Evolutionary conservation across 2,329 filamentous ascomycete genomes (phyloP).

Genomic region (Sclerotinia subarctica): DNA sequence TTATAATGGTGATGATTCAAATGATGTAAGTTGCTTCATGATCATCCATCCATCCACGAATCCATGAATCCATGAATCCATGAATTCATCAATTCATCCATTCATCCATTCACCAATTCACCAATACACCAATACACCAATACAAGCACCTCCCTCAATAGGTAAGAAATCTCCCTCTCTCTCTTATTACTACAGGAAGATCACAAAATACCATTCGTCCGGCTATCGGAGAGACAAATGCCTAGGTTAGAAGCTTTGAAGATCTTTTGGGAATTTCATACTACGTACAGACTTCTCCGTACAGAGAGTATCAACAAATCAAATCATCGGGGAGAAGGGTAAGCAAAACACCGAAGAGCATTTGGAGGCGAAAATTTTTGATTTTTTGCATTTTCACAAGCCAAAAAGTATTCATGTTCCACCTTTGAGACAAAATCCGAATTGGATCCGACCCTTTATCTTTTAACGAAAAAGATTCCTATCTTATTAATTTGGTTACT

Average conservation of each 20-base stretch:
- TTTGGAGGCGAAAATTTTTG: neutral
- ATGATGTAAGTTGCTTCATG: neutral
- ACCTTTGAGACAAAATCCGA: neutral
- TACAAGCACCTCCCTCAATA: neutral
- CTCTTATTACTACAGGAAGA: neutral
- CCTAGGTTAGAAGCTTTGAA: neutral
- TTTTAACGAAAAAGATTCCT: neutral
- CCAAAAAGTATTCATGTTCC: neutral
- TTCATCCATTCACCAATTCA: too few species aligned
- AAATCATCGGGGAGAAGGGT: neutral
- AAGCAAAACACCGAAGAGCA: neutral
- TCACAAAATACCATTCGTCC: neutral
- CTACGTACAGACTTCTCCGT: too few species aligned
- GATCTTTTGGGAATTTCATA: neutral
- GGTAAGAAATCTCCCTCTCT: neutral
- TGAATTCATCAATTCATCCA: neutral
- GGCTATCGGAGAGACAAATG: neutral
- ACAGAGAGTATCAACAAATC: neutral
- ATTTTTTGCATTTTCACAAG: constrained; percentile 12
- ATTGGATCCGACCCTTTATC: constrained; percentile 1
- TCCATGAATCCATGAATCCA: too few species aligned
- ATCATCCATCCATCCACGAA: too few species aligned
- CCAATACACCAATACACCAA: too few species aligned
- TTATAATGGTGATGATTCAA: neutral
- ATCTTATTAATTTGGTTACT: neutral